Evolutionary conservation across 495 filamentous ascomycete species (phyloP), one percentile per base, ranked within the genome.

Genomic region (Echria macrotheca): DNA sequence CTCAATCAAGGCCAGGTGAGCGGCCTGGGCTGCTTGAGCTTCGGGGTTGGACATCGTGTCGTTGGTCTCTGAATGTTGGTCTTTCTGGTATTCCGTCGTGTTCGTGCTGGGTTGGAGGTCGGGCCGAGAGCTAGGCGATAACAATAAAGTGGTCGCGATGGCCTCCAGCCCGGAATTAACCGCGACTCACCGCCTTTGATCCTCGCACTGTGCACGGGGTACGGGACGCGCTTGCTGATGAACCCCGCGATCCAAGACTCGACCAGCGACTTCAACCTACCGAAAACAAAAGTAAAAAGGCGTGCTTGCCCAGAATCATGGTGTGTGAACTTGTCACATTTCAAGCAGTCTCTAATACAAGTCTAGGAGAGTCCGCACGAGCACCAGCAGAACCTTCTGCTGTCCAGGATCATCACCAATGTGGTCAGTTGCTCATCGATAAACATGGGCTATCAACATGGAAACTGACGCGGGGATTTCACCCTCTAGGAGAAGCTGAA

Each of bases 401-500:
- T 98, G 18, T 91, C 87, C 8, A 89, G 93, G 37, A 96, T 98
- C 72, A 95, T 96, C 69, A 93, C 83, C 61, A 98, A 98, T 57
- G 89, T 97, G 56, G 93, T 97, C 75, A 60, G 45, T 40, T 5
- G 28, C 5, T 4, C 41, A n/a, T n/a, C n/a, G n/a, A n/a, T n/a
- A n/a, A n/a, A n/a, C n/a, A n/a, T n/a, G n/a, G n/a, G n/a, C n/a
- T n/a, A n/a, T n/a, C n/a, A n/a, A n/a, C n/a, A n/a, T n/a, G n/a
- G n/a, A n/a, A n/a, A n/a, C n/a, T n/a, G n/a, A n/a, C n/a, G n/a
- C n/a, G n/a, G n/a, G n/a, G n/a, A n/a, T n/a, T n/a, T n/a, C n/a
- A n/a, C n/a, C n/a, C n/a, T n/a, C n/a, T 19, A 98, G 93, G 94
- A 97, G 71, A 98, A 98, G 70, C 82, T 98, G 45, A 98, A 98